A percentile compares a stretch with the other conserved stretches of the same genome.
phyloP scores from a whole-genome alignment of 495 filamentous ascomycete genomes.

The Neurospora sp. region DNA sequence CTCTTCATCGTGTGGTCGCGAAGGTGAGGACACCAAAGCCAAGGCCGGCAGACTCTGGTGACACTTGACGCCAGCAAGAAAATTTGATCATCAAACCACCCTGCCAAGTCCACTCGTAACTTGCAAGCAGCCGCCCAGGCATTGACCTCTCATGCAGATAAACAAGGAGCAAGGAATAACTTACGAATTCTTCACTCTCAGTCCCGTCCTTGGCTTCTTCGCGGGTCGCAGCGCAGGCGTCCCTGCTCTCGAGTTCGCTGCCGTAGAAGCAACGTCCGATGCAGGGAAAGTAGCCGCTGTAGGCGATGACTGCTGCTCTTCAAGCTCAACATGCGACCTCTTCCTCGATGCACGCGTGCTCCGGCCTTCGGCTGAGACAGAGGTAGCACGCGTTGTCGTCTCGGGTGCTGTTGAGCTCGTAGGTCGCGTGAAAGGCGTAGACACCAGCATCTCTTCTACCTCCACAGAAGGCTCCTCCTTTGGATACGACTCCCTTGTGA shows the following conservation, averaged over 20 bases:
- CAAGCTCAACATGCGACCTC: constrained; percentile 35
- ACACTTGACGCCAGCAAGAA: neutral
- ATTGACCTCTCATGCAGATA: neutral
- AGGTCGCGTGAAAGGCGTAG: neutral
- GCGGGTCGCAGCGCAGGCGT: constrained; percentile 44
- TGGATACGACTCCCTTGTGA: neutral
- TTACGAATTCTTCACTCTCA: constrained; percentile 63
- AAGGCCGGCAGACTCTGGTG: neutral
- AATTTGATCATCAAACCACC: neutral
- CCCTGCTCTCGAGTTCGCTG: constrained; percentile 42
- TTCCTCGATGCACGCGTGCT: constrained; percentile 32
- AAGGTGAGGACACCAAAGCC: neutral
- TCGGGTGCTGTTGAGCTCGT: neutral
- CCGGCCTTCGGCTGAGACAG: constrained; percentile 16
- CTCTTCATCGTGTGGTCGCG: neutral
- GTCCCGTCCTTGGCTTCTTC: constrained; percentile 46
- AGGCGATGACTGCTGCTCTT: constrained; percentile 32
- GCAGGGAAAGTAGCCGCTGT: constrained; percentile 31
- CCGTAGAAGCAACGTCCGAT: constrained; percentile 30
- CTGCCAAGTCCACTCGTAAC: neutral
- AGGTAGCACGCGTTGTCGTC: constrained; percentile 11
- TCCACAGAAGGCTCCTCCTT: constrained; percentile 1
- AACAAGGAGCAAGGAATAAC: constrained; percentile 20
- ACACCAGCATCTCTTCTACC: neutral
- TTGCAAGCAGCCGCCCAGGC: neutral